Base-by-base conservation (phyloP, 73 alveolate species). In the Uronychia binucleata region DNA sequence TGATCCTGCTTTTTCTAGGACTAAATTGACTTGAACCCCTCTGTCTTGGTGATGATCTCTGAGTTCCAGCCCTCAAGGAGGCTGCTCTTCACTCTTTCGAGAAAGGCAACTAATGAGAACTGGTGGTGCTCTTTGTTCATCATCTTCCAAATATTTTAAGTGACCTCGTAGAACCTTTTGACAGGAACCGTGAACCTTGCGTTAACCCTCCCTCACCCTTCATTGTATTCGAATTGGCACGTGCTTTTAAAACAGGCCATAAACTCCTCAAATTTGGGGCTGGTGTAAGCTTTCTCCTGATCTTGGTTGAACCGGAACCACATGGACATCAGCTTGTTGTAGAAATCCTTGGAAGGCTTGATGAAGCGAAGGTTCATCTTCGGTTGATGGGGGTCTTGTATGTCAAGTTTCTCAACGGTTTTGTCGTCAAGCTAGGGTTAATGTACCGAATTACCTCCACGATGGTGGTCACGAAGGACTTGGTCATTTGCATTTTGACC, bases 341-440 rank as follows among this genome's bases (percentile, higher is more conserved):
- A 90, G 77, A 90, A 90, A n/a, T 85, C 77, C 34, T 90, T 90
- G 27, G 89, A 75, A 28, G 95, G 95, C 77, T 85, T 90, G 32
- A 90, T 85, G 75, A 90, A 90, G 81, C 92, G 78, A 76, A 90
- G 34, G 57, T 90, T 90, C 80, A 90, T 80, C 14, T 88, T 75
- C 14, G 87, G 57, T 67, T 14, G 14, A 13, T 26, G 31, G 5
- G 14, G 14, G 30, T 26, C 59, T 75, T 75, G 5, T 1, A 25
- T 32, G 25, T 32, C 32, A 30, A 75, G 58, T 30, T 32, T 75
- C 32, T 75, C 58, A 28, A 75, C 81, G 5, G 58, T 75, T 1
- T 28, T 13, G 8, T 75, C 29, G 58, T 32, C 32, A 8, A 75
- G 58, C 81, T 75, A 75, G 5, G 35, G 58, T 28, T 75, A 1